A percentile compares a stretch with the other conserved stretches of the same genome.
These are phyloP conservation scores for Euphorbia neoarborescens DNA, from an alignment of 441 rosid species.

Conservation along the genomic window DNA sequence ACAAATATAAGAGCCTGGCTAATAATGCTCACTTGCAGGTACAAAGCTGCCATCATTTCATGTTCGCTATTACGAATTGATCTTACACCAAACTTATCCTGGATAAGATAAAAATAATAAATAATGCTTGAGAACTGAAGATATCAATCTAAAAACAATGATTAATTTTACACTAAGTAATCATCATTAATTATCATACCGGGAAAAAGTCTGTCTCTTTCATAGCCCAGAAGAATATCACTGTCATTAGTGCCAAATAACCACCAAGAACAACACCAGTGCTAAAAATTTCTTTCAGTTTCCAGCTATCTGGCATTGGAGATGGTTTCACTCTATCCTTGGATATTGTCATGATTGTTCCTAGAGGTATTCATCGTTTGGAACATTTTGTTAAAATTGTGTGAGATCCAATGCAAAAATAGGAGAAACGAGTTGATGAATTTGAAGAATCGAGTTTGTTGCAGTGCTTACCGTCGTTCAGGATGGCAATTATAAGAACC, in stretches of 20 bases:
- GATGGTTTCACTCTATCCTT: constrained; percentile 86
- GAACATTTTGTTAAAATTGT: constrained; percentile 11
- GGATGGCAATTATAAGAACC: constrained; percentile 78
- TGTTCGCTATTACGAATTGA: constrained; percentile 25
- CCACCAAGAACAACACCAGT: constrained; percentile 80
- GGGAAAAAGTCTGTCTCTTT: constrained; percentile 60
- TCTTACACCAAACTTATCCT: constrained; percentile 61
- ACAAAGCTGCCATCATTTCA: constrained; percentile 74
- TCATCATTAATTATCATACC: constrained; percentile 29
- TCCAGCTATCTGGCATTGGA: constrained; percentile 88
- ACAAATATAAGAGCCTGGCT: constrained; percentile 88
- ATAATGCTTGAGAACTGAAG: constrained; percentile 9
- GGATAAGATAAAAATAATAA: constrained; percentile 13
- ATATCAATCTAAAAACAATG: background rate
- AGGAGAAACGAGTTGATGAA: background rate
- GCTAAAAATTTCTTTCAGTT: constrained; percentile 64
- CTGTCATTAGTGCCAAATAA: constrained; percentile 78
- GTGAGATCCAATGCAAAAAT: background rate
- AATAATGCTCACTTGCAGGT: constrained; percentile 81
- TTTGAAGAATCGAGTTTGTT: background rate
- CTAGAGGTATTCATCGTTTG: constrained; percentile 24
- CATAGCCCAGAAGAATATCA: constrained; percentile 74
- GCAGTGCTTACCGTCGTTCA: constrained; percentile 63
- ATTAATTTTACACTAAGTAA: background rate
- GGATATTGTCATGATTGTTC: constrained; percentile 89